A percentile compares a stretch with the other conserved stretches of the same genome.
Conservation (phyloP, 345 rosid species). For the Citrus sinensis region DVS_A1.0 CM039163.1:5257001-5257500, state of each 20-base stretch:
- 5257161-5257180: background rate
- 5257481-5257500: background rate
- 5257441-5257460: background rate
- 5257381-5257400: background rate
- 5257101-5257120: too few species aligned
- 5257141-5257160: too few species aligned
- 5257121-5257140: too few species aligned
- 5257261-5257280: background rate
- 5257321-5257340: background rate
- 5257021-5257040: accelerated
- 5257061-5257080: too few species aligned
- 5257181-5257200: background rate
- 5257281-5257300: too few species aligned
- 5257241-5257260: background rate
- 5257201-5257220: background rate
- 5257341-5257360: background rate
- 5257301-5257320: background rate
- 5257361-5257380: background rate
- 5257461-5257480: background rate
- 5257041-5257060: accelerated
- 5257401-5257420: background rate
- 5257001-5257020: too few species aligned
- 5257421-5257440: background rate
- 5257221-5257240: background rate
- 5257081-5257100: accelerated